These are phyloP conservation scores for Lotus japonicus DNA, from an alignment of 306 rosid species.

Conservation along the genomic window DNA sequence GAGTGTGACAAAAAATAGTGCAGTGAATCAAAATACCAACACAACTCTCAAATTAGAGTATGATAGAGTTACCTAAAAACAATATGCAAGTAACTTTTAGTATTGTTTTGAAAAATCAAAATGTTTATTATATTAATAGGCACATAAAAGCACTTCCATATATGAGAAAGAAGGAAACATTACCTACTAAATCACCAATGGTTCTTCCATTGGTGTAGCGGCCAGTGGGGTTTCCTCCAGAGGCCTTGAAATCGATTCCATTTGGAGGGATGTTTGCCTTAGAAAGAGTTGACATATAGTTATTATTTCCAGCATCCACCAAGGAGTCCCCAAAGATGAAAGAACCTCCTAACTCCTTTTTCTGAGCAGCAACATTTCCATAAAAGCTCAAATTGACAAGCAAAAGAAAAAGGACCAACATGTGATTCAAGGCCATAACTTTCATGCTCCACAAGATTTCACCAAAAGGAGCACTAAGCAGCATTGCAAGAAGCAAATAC, in stretches of 20 bases:
- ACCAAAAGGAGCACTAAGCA: constrained; percentile 1
- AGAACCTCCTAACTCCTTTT: constrained; percentile 59
- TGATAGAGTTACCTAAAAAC: too few relatives aligned
- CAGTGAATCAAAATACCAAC: too few relatives aligned
- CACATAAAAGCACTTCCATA: background rate
- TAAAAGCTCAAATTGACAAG: constrained; percentile 15
- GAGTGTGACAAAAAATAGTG: too few relatives aligned
- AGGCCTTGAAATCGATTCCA: constrained; percentile 75
- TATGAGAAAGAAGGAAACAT: background rate
- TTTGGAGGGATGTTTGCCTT: constrained; percentile 78
- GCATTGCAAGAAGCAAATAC: background rate
- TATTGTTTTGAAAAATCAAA: background rate
- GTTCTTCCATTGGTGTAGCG: constrained; percentile 94
- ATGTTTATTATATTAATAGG: background rate
- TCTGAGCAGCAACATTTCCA: constrained; percentile 34
- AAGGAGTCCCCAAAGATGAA: constrained; percentile 91
- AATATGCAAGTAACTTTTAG: background rate
- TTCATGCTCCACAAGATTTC: constrained; percentile 5
- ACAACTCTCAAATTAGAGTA: too few relatives aligned
- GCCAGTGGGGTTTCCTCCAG: constrained; percentile 83
- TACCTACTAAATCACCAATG: constrained; percentile 86
- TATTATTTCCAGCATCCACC: constrained; percentile 93
- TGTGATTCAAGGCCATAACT: constrained; percentile 32
- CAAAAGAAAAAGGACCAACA: constrained; percentile 23
- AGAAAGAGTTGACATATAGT: constrained; percentile 65